phyloP scores from a whole-genome alignment of 805 yeast genomes.

The Metschnikowia kofuensis region DNA sequence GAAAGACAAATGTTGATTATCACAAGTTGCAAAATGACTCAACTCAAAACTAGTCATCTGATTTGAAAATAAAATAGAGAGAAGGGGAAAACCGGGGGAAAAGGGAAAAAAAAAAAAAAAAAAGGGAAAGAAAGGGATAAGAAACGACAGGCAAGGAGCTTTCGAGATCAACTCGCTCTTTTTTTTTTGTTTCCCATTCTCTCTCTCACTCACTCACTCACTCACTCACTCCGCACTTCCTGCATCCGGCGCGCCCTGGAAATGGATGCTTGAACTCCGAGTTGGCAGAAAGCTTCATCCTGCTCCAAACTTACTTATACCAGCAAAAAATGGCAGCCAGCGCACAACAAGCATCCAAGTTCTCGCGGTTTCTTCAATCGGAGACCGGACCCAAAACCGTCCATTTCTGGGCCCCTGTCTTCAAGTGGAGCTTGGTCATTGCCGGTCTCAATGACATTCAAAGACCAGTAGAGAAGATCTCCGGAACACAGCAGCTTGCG shows the following conservation, averaged over 20 bases:
- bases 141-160: too few relatives aligned
- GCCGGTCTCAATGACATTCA: constrained; percentile 87
- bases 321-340: constrained; percentile 24
- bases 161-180: too few relatives aligned
- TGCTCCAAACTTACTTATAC: constrained; percentile 1
- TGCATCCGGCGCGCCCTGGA: constrained; percentile 7
- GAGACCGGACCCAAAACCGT: constrained; percentile 97
- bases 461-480: constrained; percentile 88
- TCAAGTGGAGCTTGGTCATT: constrained; percentile 81
- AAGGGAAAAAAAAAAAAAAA: too few relatives aligned
- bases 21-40: too few relatives aligned
- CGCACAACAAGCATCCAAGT: constrained; percentile 46
- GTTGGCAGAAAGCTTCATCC: neutral
- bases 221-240: constrained; percentile 10
- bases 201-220: neutral
- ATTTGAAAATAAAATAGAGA: too few relatives aligned
- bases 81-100: too few relatives aligned
- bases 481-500: constrained; percentile 87
- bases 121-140: too few relatives aligned
- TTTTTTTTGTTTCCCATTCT: too few relatives aligned
- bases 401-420: constrained; percentile 82
- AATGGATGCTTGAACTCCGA: constrained; percentile 11
- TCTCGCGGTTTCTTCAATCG: constrained; percentile 70
- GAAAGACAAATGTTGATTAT: too few relatives aligned
- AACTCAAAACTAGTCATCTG: too few relatives aligned